Evolutionary conservation across 805 yeast genomes (phyloP).

Genomic region (Spathaspora sp.): DNA sequence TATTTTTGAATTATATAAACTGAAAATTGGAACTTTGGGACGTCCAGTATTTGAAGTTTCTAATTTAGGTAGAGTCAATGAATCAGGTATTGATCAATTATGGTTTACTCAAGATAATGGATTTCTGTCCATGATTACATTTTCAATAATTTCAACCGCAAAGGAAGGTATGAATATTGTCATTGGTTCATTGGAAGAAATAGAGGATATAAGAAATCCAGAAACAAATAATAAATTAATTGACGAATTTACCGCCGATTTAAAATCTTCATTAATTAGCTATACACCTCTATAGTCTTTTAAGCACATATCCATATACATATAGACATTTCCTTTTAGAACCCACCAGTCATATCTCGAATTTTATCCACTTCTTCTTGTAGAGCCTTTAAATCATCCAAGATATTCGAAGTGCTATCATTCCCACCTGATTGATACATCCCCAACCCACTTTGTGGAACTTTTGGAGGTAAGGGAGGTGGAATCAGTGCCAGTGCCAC

Average conservation of each 20-base stretch:
- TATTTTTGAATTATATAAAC: conserved; percentile 7
- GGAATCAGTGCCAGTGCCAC: conserved; percentile 5
- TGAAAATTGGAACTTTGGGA: conserved; percentile 8
- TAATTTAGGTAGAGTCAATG: conserved; percentile 14
- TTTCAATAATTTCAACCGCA: conserved; percentile 11
- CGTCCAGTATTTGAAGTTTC: conserved; percentile 15
- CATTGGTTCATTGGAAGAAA: conserved; percentile 10
- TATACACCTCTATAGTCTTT: background rate
- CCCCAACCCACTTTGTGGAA: conserved; percentile 2
- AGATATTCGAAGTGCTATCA: conserved; percentile 46
- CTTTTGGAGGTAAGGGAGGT: conserved; percentile 29
- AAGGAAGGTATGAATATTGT: conserved; percentile 15
- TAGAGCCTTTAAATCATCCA: conserved; percentile 62
- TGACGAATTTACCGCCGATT: conserved; percentile 4
- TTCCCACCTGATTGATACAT: conserved; percentile 6
- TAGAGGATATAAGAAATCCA: conserved; percentile 5
- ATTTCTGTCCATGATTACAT: conserved; percentile 9
- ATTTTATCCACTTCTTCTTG: conserved; percentile 69
- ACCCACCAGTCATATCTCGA: conserved; percentile 43
- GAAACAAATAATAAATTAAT: conserved; percentile 3
- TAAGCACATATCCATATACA: background rate
- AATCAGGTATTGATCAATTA: conserved; percentile 8
- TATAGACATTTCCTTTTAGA: conserved; percentile 14
- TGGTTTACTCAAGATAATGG: conserved; percentile 19
- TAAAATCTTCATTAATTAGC: background rate